Conservation (phyloP, 805 yeast genomes). For the Debaryomyces castellii region DNA sequence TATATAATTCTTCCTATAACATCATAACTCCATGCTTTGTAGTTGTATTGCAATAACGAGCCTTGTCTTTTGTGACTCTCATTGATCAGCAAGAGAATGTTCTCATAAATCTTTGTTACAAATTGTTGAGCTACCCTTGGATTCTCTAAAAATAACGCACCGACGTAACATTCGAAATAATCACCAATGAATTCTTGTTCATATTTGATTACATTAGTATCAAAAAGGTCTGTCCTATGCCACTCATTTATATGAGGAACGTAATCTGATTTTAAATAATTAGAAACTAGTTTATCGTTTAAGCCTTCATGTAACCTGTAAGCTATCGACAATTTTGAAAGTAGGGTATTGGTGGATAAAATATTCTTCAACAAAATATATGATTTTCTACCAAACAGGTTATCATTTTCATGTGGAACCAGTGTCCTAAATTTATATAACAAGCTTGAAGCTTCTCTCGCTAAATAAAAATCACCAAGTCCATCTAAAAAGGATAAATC, state of each 20-base stretch:
- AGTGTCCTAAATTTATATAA: conserved; percentile 23
- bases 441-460: conserved; percentile 35
- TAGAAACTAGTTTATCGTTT: conserved; percentile 26
- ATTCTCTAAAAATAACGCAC: conserved; percentile 38
- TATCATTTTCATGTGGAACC: conserved; percentile 13
- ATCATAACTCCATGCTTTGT: conserved; percentile 31
- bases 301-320: conserved; percentile 35
- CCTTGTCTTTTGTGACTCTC: conserved; percentile 2
- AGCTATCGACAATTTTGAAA: conserved; percentile 34
- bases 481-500: conserved; percentile 42
- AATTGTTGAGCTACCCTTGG: conserved; percentile 36
- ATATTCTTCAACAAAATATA: conserved; percentile 30
- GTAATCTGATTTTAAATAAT: conserved; percentile 22
- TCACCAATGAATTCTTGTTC: conserved; percentile 44
- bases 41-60: conserved; percentile 14
- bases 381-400: conserved; percentile 23
- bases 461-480: conserved; percentile 39
- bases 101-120: conserved; percentile 29
- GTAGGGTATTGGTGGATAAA: conserved; percentile 37
- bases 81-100: conserved; percentile 27
- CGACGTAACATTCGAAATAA: conserved; percentile 43
- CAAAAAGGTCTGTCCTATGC: conserved; percentile 8
- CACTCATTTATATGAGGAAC: conserved; percentile 22
- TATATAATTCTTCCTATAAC: conserved; percentile 30
- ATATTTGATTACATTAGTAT: conserved; percentile 20